Conservation (phyloP, 1,284 basidiomycete genomes). For the Apiotrichum mycotoxinovorans region DNA sequence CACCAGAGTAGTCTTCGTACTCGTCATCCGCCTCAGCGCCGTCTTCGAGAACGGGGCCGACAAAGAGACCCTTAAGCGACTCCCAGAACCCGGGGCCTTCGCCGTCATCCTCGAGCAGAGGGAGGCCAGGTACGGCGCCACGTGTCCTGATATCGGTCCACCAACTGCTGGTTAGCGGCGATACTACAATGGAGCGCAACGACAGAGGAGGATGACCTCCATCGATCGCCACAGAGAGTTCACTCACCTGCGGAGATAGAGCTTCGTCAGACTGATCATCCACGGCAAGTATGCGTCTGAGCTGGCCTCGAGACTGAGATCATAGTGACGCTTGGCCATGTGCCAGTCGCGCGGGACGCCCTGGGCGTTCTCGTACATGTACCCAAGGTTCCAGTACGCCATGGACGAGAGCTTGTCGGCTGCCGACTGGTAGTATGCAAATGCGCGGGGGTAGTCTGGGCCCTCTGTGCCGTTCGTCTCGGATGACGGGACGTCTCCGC, state of each 20-base stretch:
- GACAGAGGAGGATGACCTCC: too few species aligned
- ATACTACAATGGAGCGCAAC: too few species aligned
- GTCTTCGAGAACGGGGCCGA: conserved; percentile 10
- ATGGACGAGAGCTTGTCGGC: conserved; percentile 86
- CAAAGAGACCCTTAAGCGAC: conserved; percentile 35
- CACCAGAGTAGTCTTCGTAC: conserved; percentile 20
- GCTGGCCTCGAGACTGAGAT: conserved; percentile 80
- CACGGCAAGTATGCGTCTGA: conserved; percentile 76
- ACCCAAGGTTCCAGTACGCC: conserved; percentile 97
- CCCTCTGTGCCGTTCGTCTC: conserved; percentile 46
- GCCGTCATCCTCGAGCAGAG: conserved; percentile 37
- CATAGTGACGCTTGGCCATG: conserved; percentile 94
- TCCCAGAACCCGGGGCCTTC: conserved; percentile 27
- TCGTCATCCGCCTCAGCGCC: conserved; percentile 16
- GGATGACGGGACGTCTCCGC: conserved; percentile 8
- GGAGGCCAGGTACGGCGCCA: conserved; percentile 40
- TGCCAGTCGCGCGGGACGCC: conserved; percentile 93
- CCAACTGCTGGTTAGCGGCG: conserved; percentile 35
- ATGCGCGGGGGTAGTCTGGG: conserved; percentile 73
- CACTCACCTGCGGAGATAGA: conserved; percentile 64
- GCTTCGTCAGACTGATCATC: conserved; percentile 70
- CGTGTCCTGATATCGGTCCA: conserved; percentile 39
- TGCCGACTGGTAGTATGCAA: conserved; percentile 83
- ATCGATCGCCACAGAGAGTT: too few species aligned
- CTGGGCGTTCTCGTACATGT: conserved; percentile 96